These are phyloP conservation scores for Clonostachys byssicola DNA, from an alignment of 2,329 filamentous ascomycete species.

Conservation along the genomic window DNA sequence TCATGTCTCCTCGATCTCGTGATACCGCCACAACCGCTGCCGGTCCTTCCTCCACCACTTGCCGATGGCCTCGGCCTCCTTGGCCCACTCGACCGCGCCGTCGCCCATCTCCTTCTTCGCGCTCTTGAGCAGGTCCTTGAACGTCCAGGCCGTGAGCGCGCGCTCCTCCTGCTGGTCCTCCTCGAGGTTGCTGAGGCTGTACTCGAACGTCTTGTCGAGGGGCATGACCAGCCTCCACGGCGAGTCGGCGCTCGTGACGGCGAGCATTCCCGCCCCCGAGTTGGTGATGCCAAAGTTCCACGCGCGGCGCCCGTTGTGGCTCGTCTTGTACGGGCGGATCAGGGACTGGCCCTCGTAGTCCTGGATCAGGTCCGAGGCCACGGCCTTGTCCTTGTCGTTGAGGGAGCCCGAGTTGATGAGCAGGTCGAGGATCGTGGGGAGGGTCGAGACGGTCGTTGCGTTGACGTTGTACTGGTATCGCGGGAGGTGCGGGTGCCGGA, in stretches of 20 bases:
- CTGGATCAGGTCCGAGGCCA: constrained; percentile 30
- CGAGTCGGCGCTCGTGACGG: constrained; percentile 8
- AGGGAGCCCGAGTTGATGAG: constrained; percentile 32
- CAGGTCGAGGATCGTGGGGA: constrained; percentile 39
- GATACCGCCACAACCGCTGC: constrained; percentile 2
- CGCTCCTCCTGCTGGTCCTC: constrained; percentile 6
- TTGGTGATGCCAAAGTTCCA: constrained; percentile 53
- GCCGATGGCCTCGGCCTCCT: constrained; percentile 10
- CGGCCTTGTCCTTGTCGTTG: constrained; percentile 17
- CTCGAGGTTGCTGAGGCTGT: constrained; percentile 8
- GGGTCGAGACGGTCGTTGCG: constrained; percentile 32
- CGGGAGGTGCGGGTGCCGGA: constrained; percentile 35
- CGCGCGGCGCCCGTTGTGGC: constrained; percentile 22
- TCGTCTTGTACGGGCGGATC: constrained; percentile 29
- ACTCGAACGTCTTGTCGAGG: constrained; percentile 9
- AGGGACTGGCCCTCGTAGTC: constrained; percentile 41
- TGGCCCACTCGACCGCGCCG: constrained; percentile 9
- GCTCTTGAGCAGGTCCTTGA: constrained; percentile 4
- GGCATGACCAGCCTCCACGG: constrained; percentile 10
- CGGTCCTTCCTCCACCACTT: constrained; percentile 11
- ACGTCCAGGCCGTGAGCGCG: constrained; percentile 5
- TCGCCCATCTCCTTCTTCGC: constrained; percentile 3
- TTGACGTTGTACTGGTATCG: constrained; percentile 30
- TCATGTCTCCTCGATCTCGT: background rate
- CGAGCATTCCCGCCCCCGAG: constrained; percentile 11